Percentiles rank a stretch among this genome's conserved stretches.
These are phyloP conservation scores for Acacia crassicarpa DNA, from an alignment of 306 rosid genomes.

Conservation along the genomic window DNA sequence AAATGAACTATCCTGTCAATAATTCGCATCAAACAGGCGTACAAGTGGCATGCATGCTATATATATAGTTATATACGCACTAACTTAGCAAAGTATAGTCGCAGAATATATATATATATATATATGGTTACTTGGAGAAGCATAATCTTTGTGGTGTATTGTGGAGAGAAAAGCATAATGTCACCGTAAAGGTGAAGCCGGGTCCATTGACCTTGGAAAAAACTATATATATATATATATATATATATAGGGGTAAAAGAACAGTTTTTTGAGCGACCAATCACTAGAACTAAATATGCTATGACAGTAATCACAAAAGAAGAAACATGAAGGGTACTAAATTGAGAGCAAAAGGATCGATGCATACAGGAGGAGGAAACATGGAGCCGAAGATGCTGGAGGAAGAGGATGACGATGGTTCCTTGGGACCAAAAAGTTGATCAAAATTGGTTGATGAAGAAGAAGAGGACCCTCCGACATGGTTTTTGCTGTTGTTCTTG, in stretches of 20 bases:
- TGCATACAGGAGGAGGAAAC: slow-evolving; percentile 72
- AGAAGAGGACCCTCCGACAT: slow-evolving; percentile 43
- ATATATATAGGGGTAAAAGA: background rate
- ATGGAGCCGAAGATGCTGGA: slow-evolving; percentile 58
- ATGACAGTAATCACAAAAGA: background rate
- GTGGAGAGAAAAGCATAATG: background rate
- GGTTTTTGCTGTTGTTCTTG: slow-evolving; percentile 46
- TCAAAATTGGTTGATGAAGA: slow-evolving; percentile 56
- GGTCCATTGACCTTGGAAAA: background rate
- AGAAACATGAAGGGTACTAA: background rate
- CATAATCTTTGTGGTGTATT: background rate
- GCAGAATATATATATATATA: background rate
- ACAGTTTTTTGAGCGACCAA: background rate
- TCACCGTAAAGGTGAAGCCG: background rate
- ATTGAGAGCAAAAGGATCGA: background rate
- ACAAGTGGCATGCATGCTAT: background rate
- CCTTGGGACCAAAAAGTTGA: slow-evolving; percentile 74
- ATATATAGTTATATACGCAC: too few relatives aligned
- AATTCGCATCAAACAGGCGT: background rate
- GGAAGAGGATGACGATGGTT: slow-evolving; percentile 49
- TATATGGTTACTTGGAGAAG: background rate
- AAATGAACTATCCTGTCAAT: background rate
- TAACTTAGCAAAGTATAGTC: background rate
- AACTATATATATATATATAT: too few relatives aligned
- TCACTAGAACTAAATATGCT: background rate